Conservation (phyloP, 805 yeast genomes). For the Saccharomyces paradoxus region DNA sequence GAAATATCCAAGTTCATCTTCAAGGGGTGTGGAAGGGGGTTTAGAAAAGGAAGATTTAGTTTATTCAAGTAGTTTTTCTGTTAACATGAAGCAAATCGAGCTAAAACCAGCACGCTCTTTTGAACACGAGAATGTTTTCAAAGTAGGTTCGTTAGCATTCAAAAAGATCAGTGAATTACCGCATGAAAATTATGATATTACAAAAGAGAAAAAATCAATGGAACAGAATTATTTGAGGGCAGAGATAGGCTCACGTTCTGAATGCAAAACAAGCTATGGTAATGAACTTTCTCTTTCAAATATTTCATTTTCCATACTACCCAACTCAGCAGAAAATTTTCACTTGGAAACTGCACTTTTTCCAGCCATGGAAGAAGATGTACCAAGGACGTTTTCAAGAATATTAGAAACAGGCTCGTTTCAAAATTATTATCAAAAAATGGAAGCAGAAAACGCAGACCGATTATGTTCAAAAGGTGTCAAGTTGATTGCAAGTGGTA, state of each 20-base stretch:
- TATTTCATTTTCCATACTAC: constrained; percentile 2
- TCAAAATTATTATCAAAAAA: background rate
- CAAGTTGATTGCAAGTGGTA: background rate
- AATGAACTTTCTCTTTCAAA: constrained; percentile 1
- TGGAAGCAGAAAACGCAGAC: background rate
- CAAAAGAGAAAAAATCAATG: background rate
- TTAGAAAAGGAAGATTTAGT: background rate
- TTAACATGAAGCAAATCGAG: constrained; percentile 21
- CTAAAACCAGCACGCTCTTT: constrained; percentile 6
- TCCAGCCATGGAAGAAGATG: constrained; percentile 1
- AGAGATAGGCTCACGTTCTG: background rate
- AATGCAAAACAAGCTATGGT: background rate
- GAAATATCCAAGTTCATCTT: background rate
- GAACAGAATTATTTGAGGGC: background rate
- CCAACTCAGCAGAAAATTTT: constrained; percentile 1
- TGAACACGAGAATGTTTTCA: constrained; percentile 8
- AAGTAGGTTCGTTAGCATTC: constrained; percentile 18
- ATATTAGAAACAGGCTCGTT: background rate
- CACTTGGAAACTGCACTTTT: background rate
- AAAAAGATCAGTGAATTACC: background rate
- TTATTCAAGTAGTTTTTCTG: constrained; percentile 5
- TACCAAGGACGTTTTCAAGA: constrained; percentile 2
- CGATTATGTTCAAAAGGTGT: background rate
- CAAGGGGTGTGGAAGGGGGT: background rate
- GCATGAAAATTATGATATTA: background rate